A percentile compares a stretch with the other conserved stretches of the same genome.
These are phyloP conservation scores for Tetrahymena elliotti DNA, from an alignment of 73 alveolate genomes.

Conservation along the genomic window DNA sequence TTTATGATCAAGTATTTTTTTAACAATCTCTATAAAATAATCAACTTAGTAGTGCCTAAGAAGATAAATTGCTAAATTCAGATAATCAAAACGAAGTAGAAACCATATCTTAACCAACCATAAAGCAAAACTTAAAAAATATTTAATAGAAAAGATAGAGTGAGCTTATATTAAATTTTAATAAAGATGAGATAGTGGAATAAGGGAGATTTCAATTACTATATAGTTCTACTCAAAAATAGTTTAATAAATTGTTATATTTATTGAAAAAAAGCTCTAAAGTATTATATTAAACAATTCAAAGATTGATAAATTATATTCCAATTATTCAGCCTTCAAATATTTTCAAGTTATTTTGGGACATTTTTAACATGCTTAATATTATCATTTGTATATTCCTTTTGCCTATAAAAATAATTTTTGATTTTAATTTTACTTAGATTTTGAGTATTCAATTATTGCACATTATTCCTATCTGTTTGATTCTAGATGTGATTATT, in stretches of 20 bases:
- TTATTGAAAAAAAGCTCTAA: neutral
- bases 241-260: neutral
- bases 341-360: neutral
- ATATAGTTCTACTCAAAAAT: too few relatives aligned
- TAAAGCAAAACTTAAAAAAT: too few relatives aligned
- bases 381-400: neutral
- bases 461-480: neutral
- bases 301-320: neutral
- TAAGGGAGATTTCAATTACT: neutral
- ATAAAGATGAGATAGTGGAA: neutral
- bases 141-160: neutral
- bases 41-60: neutral
- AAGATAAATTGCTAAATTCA: neutral
- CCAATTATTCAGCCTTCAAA: neutral
- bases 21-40: neutral
- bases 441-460: neutral
- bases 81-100: neutral
- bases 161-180: neutral
- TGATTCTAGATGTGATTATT: neutral
- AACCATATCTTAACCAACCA: neutral
- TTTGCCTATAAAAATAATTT: neutral
- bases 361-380: neutral
- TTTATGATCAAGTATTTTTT: neutral
- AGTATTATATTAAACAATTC: neutral
- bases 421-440: neutral